Evolutionary conservation across 805 yeast species (phyloP).

Genomic region (Ogataea minuta): DNA sequence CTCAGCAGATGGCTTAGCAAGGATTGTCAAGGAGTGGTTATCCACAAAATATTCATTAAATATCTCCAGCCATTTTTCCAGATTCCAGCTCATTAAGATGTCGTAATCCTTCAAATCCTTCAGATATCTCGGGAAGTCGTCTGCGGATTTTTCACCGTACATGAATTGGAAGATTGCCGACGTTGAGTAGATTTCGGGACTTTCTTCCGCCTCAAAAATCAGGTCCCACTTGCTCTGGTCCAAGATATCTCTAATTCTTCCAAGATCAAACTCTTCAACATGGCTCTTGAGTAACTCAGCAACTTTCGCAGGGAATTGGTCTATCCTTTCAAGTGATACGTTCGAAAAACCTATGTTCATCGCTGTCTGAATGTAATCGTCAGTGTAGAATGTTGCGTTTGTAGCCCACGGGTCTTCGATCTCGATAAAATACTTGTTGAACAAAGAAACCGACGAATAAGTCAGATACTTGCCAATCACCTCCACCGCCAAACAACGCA

Average conservation of each 20-base stretch:
- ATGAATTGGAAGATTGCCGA: constrained; percentile 75
- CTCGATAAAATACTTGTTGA: constrained; percentile 72
- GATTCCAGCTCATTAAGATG: constrained; percentile 55
- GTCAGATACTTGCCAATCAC: constrained; percentile 72
- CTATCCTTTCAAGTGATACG: constrained; percentile 68
- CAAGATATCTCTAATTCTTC: constrained; percentile 64
- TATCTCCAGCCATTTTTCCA: constrained; percentile 63
- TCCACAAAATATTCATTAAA: constrained; percentile 53
- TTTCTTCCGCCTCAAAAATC: constrained; percentile 59
- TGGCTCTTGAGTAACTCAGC: constrained; percentile 54
- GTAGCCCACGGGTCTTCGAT: constrained; percentile 80
- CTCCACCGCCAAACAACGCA: constrained; percentile 66
- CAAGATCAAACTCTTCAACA: constrained; percentile 55
- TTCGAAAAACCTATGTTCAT: constrained; percentile 60
- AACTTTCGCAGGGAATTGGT: constrained; percentile 51
- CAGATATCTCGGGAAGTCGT: constrained; percentile 54
- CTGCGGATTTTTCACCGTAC: constrained; percentile 67
- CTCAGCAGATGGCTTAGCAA: constrained; percentile 68
- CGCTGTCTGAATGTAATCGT: constrained; percentile 66
- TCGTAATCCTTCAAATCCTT: constrained; percentile 61
- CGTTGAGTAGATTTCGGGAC: constrained; percentile 58
- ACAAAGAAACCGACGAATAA: constrained; percentile 71
- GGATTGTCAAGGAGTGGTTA: constrained; percentile 60
- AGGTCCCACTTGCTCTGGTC: constrained; percentile 63
- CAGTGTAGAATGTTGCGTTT: constrained; percentile 65